These are phyloP conservation scores for Castanea crenata DNA, from an alignment of 306 rosid species.

Conservation along the genomic window DNA sequence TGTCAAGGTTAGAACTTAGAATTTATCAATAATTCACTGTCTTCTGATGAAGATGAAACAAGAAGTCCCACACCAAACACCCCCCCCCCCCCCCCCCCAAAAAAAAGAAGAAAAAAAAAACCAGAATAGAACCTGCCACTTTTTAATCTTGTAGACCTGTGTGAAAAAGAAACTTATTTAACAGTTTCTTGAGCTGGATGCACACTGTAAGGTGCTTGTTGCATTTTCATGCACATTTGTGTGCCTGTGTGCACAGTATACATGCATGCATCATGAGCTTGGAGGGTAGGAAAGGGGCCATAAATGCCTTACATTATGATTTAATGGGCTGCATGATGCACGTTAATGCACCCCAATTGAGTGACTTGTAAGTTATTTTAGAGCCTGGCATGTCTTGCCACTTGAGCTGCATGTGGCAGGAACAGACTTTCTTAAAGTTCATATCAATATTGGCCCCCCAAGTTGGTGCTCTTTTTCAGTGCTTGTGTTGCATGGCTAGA, in stretches of 20 bases:
- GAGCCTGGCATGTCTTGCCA: background rate
- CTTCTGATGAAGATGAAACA: background rate
- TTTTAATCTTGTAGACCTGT: background rate
- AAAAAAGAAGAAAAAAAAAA: too few species aligned
- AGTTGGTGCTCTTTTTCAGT: background rate
- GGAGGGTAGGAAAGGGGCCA: background rate
- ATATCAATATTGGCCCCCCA: background rate
- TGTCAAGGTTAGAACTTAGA: conserved; percentile 67
- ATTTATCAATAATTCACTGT: background rate
- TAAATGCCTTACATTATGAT: background rate
- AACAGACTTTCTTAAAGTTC: background rate
- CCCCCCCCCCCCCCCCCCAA: background rate
- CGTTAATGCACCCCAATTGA: background rate
- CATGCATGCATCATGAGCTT: background rate
- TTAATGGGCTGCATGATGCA: background rate
- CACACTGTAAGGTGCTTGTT: background rate
- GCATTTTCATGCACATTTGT: background rate
- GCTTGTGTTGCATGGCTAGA: background rate
- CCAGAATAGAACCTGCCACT: background rate
- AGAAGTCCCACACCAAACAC: background rate
- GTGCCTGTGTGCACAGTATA: background rate
- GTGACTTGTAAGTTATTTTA: background rate
- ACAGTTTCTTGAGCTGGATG: background rate
- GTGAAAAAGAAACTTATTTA: background rate
- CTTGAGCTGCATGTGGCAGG: background rate